These are phyloP conservation scores for Arabis hirsuta DNA, from an alignment of 345 rosid genomes.

Conservation along the genomic window DNA sequence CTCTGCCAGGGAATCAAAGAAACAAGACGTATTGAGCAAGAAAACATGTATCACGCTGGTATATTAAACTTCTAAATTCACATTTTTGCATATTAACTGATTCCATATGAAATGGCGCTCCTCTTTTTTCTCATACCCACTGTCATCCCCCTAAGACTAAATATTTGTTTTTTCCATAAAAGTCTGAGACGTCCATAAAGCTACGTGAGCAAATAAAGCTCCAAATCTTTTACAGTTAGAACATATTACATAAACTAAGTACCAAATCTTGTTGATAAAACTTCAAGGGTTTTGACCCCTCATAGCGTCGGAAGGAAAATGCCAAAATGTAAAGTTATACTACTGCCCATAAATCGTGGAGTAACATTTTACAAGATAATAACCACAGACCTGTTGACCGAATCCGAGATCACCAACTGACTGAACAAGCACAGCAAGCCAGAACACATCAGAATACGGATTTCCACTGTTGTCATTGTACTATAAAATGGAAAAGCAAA, in stretches of 20 bases:
- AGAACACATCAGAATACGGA: constrained; percentile 89
- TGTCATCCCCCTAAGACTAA: constrained; percentile 10
- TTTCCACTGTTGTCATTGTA: constrained; percentile 96
- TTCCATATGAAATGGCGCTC: neutral
- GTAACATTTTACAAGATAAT: constrained; percentile 19
- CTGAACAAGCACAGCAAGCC: constrained; percentile 94
- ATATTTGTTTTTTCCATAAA: neutral
- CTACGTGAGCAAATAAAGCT: constrained; percentile 11
- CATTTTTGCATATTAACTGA: constrained; percentile 22
- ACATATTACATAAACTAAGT: constrained; percentile 4
- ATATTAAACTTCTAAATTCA: constrained; percentile 12
- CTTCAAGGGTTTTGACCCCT: neutral
- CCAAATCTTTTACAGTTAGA: neutral
- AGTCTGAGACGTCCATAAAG: constrained; percentile 9
- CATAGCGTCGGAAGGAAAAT: constrained; percentile 1
- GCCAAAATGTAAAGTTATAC: neutral
- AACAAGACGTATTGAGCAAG: constrained; percentile 30
- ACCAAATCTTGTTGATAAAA: neutral
- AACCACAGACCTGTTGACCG: constrained; percentile 78
- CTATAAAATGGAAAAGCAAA: constrained; percentile 51
- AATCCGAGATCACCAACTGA: constrained; percentile 93
- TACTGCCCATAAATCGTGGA: constrained; percentile 14
- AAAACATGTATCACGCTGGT: constrained; percentile 20
- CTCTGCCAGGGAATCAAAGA: constrained; percentile 62
- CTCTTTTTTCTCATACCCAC: constrained; percentile 16